These are phyloP conservation scores for Ophidiomyces ophidiicola DNA, from an alignment of 2,329 filamentous ascomycete species.

Conservation along the genomic window DNA sequence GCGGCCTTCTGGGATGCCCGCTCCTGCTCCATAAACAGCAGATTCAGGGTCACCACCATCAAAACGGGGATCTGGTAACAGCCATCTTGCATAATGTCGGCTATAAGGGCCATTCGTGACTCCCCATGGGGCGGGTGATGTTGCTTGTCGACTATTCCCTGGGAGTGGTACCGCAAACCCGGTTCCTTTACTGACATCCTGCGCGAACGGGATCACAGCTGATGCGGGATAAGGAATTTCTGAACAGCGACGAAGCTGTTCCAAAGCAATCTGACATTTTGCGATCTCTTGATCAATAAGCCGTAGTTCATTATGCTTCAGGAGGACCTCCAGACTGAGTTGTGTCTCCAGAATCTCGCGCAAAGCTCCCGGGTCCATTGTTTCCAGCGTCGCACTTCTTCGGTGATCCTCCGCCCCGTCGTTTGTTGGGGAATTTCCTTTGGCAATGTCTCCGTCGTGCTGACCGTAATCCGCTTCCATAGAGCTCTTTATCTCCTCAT, in stretches of 20 bases:
- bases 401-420: neutral
- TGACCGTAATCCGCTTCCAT: too few relatives aligned
- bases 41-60: slow-evolving; percentile 47
- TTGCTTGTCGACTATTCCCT: slow-evolving; percentile 53
- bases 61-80: slow-evolving; percentile 77
- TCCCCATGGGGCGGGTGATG: slow-evolving; percentile 77
- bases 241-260: slow-evolving; percentile 85
- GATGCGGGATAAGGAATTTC: slow-evolving; percentile 78
- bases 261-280: slow-evolving; percentile 85
- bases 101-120: slow-evolving; percentile 87
- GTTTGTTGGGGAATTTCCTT: neutral
- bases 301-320: slow-evolving; percentile 89
- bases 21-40: slow-evolving; percentile 21
- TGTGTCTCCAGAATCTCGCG: slow-evolving; percentile 70
- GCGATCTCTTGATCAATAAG: slow-evolving; percentile 92
- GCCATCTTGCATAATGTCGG: slow-evolving; percentile 89
- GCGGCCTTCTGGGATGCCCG: slow-evolving; percentile 53
- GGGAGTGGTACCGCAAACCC: slow-evolving; percentile 55
- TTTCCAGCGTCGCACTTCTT: neutral
- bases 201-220: slow-evolving; percentile 45
- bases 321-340: slow-evolving; percentile 77
- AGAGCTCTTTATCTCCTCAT: too few relatives aligned
- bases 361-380: slow-evolving; percentile 37
- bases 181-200: slow-evolving; percentile 60
- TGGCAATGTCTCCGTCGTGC: neutral